Conservation (phyloP, 1,284 basidiomycete species). For the Xanthoconium separans region DNA sequence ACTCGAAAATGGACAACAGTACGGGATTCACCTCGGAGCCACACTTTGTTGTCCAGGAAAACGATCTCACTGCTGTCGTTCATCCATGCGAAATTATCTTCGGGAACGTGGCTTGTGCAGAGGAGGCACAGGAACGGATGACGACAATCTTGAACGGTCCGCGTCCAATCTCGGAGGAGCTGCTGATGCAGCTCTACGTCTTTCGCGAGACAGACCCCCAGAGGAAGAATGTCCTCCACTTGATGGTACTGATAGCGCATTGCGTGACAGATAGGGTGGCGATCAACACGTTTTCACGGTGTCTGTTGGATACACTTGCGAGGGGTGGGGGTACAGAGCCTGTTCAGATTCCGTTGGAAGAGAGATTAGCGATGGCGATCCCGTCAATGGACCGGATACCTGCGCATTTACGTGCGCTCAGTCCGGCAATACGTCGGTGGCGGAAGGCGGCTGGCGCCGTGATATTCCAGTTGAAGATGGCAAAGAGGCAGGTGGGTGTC, state of each 20-base stretch:
- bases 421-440: slow-evolving; percentile 45
- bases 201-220: not conserved
- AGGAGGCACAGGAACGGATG: slow-evolving; percentile 10
- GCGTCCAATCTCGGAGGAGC: slow-evolving; percentile 19
- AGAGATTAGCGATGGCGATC: slow-evolving; percentile 42
- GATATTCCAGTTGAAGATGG: slow-evolving; percentile 35
- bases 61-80: no score
- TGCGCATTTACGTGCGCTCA: slow-evolving; percentile 25
- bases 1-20: no score
- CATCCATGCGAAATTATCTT: slow-evolving; percentile 7
- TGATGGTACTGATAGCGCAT: slow-evolving; percentile 18
- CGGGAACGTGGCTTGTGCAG: slow-evolving; percentile 5
- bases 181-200: slow-evolving; percentile 17
- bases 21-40: no score
- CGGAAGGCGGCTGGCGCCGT: slow-evolving; percentile 43
- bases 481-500: slow-evolving; percentile 33
- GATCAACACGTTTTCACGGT: slow-evolving; percentile 15
- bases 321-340: slow-evolving; percentile 8
- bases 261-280: slow-evolving; percentile 15
- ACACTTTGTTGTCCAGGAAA: no score
- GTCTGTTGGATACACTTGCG: slow-evolving; percentile 46
- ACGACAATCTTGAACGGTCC: slow-evolving; percentile 10
- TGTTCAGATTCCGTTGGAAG: slow-evolving; percentile 28
- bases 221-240: slow-evolving; percentile 13
- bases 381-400: slow-evolving; percentile 41